These are phyloP conservation scores for Backusella sp. DNA, from an alignment of 192 early-diverging fungal genomes.

Conservation along the genomic window DNA sequence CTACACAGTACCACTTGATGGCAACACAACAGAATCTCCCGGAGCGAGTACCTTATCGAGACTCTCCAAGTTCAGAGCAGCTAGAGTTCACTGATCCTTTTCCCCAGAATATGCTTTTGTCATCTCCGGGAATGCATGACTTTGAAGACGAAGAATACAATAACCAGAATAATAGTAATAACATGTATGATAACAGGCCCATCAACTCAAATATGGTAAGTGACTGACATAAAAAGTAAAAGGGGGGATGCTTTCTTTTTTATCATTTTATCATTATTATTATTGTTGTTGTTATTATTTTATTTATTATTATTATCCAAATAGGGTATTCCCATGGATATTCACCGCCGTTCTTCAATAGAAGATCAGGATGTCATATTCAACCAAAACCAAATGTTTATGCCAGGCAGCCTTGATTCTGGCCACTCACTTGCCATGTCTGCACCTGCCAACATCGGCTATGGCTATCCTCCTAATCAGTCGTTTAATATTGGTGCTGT, in stretches of 20 bases:
- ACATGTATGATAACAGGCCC: background rate
- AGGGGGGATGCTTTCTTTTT: background rate
- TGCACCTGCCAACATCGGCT: constrained; percentile 34
- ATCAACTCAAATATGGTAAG: background rate
- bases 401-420: constrained; percentile 4
- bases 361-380: background rate
- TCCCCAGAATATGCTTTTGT: background rate
- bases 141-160: background rate
- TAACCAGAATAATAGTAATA: background rate
- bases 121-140: constrained; percentile 1
- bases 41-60: background rate
- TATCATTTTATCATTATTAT: too few relatives aligned
- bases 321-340: constrained; percentile 6
- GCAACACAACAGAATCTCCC: background rate
- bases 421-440: constrained; percentile 23
- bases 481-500: background rate
- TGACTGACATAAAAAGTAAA: background rate
- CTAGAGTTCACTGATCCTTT: background rate
- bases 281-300: background rate
- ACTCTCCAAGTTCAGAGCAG: background rate
- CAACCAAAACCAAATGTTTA: background rate
- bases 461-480: constrained; percentile 4
- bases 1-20: constrained; percentile 10
- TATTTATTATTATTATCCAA: background rate
- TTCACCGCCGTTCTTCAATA: constrained; percentile 6